Conservation (phyloP, 2,329 filamentous ascomycete genomes). For the Pezicula radicicola region DNA sequence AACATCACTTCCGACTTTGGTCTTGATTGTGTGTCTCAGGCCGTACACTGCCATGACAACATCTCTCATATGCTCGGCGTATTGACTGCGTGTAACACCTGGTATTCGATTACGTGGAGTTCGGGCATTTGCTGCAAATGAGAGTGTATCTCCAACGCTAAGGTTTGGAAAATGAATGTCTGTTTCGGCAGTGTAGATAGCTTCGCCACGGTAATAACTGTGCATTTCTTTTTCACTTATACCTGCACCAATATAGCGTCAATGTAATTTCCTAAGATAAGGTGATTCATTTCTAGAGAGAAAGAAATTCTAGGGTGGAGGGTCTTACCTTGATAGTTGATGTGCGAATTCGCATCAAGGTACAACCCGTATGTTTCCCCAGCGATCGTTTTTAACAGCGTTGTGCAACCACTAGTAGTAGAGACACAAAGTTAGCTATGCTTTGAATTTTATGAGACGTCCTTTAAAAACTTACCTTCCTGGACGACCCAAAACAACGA, state of each 20-base stretch:
- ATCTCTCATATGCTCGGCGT: constrained; percentile 35
- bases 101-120: constrained; percentile 49
- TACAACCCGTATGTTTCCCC: constrained; percentile 52
- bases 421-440: neutral
- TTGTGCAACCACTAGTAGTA: constrained; percentile 49
- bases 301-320: no score
- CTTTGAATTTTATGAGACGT: no score
- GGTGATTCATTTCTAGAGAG: neutral
- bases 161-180: constrained; percentile 68
- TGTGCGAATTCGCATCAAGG: constrained; percentile 42
- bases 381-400: constrained; percentile 54
- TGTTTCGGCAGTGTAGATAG: constrained; percentile 71
- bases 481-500: constrained; percentile 65
- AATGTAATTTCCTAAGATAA: constrained; percentile 7
- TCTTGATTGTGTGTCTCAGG: constrained; percentile 66
- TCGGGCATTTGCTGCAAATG: constrained; percentile 66
- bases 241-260: constrained; percentile 26
- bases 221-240: constrained; percentile 50
- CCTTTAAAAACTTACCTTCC: constrained; percentile 24
- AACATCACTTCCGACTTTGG: constrained; percentile 70
- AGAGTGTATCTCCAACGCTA: constrained; percentile 68
- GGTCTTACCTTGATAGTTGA: constrained; percentile 56
- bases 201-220: constrained; percentile 52
- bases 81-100: constrained; percentile 39
- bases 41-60: constrained; percentile 70